Base-by-base conservation (phyloP, 257 asterid genomes). In the Solanum pinnatisectum region DNA sequence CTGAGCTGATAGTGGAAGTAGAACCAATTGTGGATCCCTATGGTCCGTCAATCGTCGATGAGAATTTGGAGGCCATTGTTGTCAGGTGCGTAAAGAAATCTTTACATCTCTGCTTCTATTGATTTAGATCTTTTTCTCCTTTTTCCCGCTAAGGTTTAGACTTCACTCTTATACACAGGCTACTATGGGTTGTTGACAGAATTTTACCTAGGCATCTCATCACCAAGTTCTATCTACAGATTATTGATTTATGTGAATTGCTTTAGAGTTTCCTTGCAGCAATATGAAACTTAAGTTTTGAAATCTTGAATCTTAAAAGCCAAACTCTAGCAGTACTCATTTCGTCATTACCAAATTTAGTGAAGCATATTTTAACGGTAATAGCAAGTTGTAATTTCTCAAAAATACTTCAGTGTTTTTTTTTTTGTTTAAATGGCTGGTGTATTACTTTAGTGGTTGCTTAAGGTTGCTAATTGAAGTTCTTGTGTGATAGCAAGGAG, bases 21-120 rank as follows among this genome's bases (percentile, higher is more conserved):
- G 96, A 92, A 90, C 96, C 98, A 35, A 94, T 97, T 33, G 92
- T 92, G 82, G 98, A 97, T 92, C 98, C 98, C 32, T 95, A 94
- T 84, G 99, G 99, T 40, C 98, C 98, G 22, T 95, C 99, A 18
- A 94, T 95, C 27, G 67, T 92, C 79, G 98, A 95, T 89, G 93
- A 93, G 86, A 92, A 93, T 86, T 91, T 96, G 97, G 98, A 96
- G 93, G 99, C 99, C 59, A 94, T 96, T 84, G 90, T 95, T 52
- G 99, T 96, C 94, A 95, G 98, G 98, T 96, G 49, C 32, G 6
- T 36, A 35, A 73, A 22, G 33, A 73, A 10, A 36, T 56, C 16
- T 3, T 71, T 39, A 74, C 22, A 44, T 40, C 37, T 73, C 37
- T 87, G 46, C 65, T 87, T 68, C 23, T 33, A 37, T 37, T 23